Evolutionary conservation across 2,329 filamentous ascomycete genomes (phyloP).

Genomic region (Fusarium temperatum): DNA sequence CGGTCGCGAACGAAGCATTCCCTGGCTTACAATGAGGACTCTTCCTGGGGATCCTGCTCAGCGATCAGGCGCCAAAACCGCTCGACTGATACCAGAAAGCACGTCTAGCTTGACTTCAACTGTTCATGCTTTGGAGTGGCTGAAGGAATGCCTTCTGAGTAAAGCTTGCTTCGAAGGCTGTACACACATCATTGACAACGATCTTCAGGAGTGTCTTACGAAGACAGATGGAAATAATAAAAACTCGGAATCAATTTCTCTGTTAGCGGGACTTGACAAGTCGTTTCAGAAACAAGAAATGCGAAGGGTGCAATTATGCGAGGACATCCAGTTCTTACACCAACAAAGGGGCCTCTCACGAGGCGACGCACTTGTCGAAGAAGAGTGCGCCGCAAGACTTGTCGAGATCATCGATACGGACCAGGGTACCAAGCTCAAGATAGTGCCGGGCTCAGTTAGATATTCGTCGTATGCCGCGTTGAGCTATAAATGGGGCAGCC

Average conservation of each 20-base stretch:
- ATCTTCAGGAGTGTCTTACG: neutral
- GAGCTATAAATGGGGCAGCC: slow-evolving; percentile 2
- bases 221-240: accelerated
- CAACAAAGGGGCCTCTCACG: too few relatives aligned
- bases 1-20: neutral
- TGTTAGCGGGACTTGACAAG: too few relatives aligned
- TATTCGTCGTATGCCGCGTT: neutral
- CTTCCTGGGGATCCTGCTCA: neutral
- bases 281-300: neutral
- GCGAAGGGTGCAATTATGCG: neutral
- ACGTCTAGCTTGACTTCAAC: neutral
- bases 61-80: accelerated
- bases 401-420: neutral
- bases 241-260: accelerated
- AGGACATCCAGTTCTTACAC: neutral
- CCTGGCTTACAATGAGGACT: neutral
- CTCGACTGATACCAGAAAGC: neutral
- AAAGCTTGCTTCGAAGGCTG: neutral
- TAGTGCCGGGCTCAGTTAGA: neutral
- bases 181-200: neutral
- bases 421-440: neutral
- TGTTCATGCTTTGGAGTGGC: neutral
- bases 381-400: neutral
- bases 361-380: accelerated
- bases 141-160: neutral